Base-by-base conservation (phyloP, 331 rosid species). In the Quercus lobata region DNA sequence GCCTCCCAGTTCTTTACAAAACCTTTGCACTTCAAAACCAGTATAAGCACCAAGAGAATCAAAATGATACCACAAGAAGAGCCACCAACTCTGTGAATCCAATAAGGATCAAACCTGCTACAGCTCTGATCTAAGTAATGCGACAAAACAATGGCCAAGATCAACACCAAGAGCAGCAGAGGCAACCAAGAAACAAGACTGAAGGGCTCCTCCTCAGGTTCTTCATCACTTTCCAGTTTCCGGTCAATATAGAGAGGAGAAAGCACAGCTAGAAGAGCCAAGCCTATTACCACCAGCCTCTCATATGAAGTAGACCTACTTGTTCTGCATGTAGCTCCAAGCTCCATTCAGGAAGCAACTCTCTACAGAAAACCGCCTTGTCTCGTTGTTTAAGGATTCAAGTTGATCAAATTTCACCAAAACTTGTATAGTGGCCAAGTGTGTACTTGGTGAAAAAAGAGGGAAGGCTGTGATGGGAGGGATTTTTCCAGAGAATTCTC, bases 11-110 rank as follows among this genome's bases (percentile, higher is more conserved):
- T 29, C 72, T 71, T 76, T 17, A 85, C 27, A 73, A 90, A 92
- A 19, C 97, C 91, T 85, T 88, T 91, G 75, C 78, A 90, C 85
- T 88, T 92, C 84, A 93, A 80, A 82, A 96, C 84, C 66, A 96
- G 85, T 30, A 91, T 90, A 81, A 96, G 97, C 84, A 96, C 44
- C 69, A 90, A 34, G 52, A 96, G 93, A 77, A 86, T 78, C 9
- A 84, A 53, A 30, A 90, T 52, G 32, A 93, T 89, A 76, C 99
- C 97, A 7, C 87, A 81, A 1, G 98, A 93, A 76, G 99, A 93
- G 81, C 99, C 98, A 21, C 91, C 87, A 62, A 91, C 94, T 76
- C 97, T 89, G 72, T 93, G 93, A 78, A 96, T 93, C 98, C 97
- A 96, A 54, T 90, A 32, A 35, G 92, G 93, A 80, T 93, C 99